A percentile compares a stretch with the other conserved stretches of the same genome.
Conservation (phyloP, 2,329 filamentous ascomycete species). For the Diaporthe velutina region DNA sequence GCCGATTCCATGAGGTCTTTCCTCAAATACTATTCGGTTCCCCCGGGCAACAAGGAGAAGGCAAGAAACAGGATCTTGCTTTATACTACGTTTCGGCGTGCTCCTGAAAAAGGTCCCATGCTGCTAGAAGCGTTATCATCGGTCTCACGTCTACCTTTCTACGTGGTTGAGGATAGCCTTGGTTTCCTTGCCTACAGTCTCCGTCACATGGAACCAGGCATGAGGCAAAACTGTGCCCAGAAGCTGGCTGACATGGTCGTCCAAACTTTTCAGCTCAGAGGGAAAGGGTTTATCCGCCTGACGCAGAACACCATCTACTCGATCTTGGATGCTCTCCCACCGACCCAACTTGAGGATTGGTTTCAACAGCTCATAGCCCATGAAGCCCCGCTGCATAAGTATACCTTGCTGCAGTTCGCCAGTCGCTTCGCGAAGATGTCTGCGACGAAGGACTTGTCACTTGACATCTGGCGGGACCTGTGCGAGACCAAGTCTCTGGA, state of each 20-base stretch:
- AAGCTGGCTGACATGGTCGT: slow-evolving; percentile 38
- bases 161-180: slow-evolving; percentile 42
- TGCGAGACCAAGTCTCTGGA: slow-evolving; percentile 51
- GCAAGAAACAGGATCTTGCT: slow-evolving; percentile 51
- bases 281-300: slow-evolving; percentile 47
- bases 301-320: slow-evolving; percentile 52
- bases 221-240: slow-evolving; percentile 9
- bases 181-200: slow-evolving; percentile 38
- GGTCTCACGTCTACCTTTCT: slow-evolving; percentile 32
- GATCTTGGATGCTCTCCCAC: slow-evolving; percentile 32
- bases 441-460: slow-evolving; percentile 56
- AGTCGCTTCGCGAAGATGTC: slow-evolving; percentile 56
- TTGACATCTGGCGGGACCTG: slow-evolving; percentile 58
- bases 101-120: slow-evolving; percentile 39
- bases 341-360: slow-evolving; percentile 49
- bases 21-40: slow-evolving; percentile 46
- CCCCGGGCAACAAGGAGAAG: slow-evolving; percentile 43
- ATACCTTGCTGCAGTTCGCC: slow-evolving; percentile 64
- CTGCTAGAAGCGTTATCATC: slow-evolving; percentile 43
- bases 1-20: slow-evolving; percentile 49
- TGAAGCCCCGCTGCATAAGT: slow-evolving; percentile 50
- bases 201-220: not conserved
- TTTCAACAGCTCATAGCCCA: slow-evolving; percentile 50
- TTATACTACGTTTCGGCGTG: slow-evolving; percentile 42
- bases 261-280: slow-evolving; percentile 39